Conservation (phyloP, 306 rosid species). For the Rosa lucieae region DNA sequence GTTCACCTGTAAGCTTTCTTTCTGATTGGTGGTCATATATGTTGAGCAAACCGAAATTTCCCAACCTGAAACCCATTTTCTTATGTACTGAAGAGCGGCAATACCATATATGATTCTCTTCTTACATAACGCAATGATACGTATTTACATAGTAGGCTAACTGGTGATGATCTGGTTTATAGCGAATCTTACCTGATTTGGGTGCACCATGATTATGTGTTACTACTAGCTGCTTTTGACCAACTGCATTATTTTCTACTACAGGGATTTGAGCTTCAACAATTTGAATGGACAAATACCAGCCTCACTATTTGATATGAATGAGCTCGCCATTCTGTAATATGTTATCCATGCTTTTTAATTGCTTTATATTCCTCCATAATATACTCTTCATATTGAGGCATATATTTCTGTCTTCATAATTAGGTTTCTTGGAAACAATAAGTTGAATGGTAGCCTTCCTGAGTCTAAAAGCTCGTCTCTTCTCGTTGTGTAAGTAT, state of each 20-base stretch:
- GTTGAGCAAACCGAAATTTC: background rate
- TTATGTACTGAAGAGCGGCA: background rate
- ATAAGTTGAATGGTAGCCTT: conserved; percentile 54
- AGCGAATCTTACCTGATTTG: background rate
- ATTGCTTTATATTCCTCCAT: conserved; percentile 9
- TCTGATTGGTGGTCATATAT: conserved; percentile 1
- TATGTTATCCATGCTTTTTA: conserved; percentile 12
- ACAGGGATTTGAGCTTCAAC: conserved; percentile 94
- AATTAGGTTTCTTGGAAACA: conserved; percentile 77
- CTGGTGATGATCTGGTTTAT: background rate
- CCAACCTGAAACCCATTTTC: background rate
- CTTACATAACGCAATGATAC: background rate
- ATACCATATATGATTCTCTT: background rate
- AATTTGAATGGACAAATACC: conserved; percentile 58
- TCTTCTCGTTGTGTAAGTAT: conserved; percentile 65
- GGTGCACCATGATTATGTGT: background rate
- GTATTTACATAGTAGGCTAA: background rate
- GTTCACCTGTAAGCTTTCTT: conserved; percentile 49
- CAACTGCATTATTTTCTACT: conserved; percentile 19
- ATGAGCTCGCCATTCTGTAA: conserved; percentile 56
- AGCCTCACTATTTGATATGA: conserved; percentile 61
- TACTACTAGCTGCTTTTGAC: background rate
- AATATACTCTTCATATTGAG: conserved; percentile 17
- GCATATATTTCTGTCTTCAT: conserved; percentile 12
- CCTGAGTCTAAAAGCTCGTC: conserved; percentile 48